Base-by-base conservation (phyloP, 352 stramenopile species). In the Globisporangium okanoganense region DNA sequence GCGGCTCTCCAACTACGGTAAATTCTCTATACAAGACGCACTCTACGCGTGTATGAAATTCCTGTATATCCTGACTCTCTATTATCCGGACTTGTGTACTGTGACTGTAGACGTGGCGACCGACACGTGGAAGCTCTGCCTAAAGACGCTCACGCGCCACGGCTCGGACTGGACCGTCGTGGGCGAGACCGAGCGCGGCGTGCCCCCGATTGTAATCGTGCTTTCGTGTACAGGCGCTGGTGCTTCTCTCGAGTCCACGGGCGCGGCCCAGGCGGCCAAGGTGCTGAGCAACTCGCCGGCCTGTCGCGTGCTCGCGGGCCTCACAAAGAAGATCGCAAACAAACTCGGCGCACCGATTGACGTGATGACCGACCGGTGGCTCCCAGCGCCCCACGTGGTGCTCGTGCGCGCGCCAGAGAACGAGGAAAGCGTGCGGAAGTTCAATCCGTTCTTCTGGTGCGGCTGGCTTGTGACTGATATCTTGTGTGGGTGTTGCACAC, bases 271-370 rank as follows among this genome's bases (percentile, higher is more conserved):
- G 0, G 71, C 71, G 1, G 56, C 71, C 0, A 72, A 92, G 31
- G 67, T 93, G 7, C 56, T 93, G 18, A 79, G 76, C 24, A 91
- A 90, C 47, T 92, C 82, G 8, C 82, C 82, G 5, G 72, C 83
- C 3, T 91, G 83, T 48, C 83, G 83, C 3, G 79, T 93, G 10
- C 66, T 94, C 10, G 81, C 82, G 2, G 85, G 85, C 2, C 67
- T 94, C 24, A 93, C 85, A 13, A 94, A 94, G 66, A 92, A 93
- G 65, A 76, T 92, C 35, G 85, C 78, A 31, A 92, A 89, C 66
- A 93, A 94, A 47, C 68, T 94, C 2, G 85, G 85, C 13, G 68
- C 80, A 0, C 85, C 85, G 0, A 65, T 92, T 41, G 85, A 94
- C 50, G 82, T 93, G 40, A 94, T 94, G 83, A 92, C 83, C 6